Percentiles rank a stretch among this genome's conserved stretches.
phyloP scores from a whole-genome alignment of 2,329 filamentous ascomycete species.

The Neopestalotiopsis rosae region DNA sequence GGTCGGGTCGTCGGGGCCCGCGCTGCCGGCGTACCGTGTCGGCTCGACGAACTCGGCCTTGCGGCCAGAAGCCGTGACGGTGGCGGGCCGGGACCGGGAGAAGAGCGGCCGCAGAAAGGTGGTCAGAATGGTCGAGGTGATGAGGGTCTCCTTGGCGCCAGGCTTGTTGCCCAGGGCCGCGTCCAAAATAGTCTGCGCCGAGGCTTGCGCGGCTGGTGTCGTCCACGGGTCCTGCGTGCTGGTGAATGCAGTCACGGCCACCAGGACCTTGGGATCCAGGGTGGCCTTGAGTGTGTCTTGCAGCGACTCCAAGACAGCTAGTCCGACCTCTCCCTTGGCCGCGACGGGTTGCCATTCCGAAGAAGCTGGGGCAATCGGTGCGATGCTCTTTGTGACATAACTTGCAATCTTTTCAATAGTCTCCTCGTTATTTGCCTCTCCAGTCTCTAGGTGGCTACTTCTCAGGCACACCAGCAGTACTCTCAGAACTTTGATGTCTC shows the following conservation, averaged over 20 bases:
- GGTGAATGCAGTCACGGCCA: conserved; percentile 37
- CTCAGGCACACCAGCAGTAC: conserved; percentile 9
- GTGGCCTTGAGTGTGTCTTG: background rate
- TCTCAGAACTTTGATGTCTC: conserved; percentile 5
- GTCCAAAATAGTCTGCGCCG: conserved; percentile 25
- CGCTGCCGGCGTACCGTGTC: conserved; percentile 40
- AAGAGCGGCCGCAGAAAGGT: conserved; percentile 72
- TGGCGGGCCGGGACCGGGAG: conserved; percentile 56
- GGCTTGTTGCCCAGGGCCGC: conserved; percentile 7
- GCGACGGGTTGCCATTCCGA: background rate
- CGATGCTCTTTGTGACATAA: conserved; percentile 11
- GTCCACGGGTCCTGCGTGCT: conserved; percentile 32
- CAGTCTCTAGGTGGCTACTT: background rate
- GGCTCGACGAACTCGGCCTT: conserved; percentile 53
- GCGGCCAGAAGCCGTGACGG: conserved; percentile 62
- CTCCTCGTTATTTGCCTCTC: background rate
- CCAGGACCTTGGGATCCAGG: conserved; percentile 28
- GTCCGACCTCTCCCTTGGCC: background rate
- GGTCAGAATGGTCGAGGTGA: conserved; percentile 63
- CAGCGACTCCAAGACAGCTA: background rate
- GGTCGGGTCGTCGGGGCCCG: conserved; percentile 42
- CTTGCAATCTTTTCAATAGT: background rate
- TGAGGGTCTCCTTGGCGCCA: conserved; percentile 38
- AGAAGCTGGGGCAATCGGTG: background rate
- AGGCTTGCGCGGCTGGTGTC: conserved; percentile 19